These are phyloP conservation scores for Leucoagaricus sp. DNA, from an alignment of 1,284 basidiomycete genomes.

Conservation along the genomic window DNA sequence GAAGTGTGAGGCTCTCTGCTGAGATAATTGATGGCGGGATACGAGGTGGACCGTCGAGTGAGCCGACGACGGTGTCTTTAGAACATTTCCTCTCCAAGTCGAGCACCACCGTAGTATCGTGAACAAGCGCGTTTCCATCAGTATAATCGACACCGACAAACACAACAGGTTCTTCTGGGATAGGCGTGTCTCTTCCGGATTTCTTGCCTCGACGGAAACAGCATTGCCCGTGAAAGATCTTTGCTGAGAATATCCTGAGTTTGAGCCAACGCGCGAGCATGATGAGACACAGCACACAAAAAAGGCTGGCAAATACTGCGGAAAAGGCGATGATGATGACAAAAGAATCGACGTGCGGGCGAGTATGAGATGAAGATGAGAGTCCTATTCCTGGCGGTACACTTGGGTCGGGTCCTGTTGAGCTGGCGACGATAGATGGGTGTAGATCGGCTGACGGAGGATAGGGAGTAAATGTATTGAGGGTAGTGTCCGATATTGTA, in stretches of 20 bases:
- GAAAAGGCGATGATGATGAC: conserved; percentile 6
- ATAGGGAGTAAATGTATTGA: background rate
- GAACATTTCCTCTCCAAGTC: background rate
- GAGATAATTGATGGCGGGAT: background rate
- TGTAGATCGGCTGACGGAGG: background rate
- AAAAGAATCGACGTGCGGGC: no score
- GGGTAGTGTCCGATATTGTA: background rate
- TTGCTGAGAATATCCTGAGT: background rate
- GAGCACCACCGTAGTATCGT: background rate
- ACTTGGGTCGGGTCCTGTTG: background rate
- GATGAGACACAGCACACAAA: background rate
- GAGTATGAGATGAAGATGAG: background rate
- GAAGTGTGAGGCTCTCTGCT: background rate
- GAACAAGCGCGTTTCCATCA: background rate
- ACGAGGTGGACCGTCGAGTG: background rate
- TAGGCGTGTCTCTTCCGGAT: background rate
- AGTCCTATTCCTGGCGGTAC: background rate
- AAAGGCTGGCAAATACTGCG: background rate
- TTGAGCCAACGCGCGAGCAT: background rate
- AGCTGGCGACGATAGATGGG: background rate
- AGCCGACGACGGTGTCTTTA: background rate
- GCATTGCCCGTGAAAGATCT: background rate
- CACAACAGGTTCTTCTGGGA: background rate
- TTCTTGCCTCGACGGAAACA: background rate
- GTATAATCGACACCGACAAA: background rate